phyloP scores from a whole-genome alignment of 352 stramenopile species.

The Globisporangium ultimum region DNA sequence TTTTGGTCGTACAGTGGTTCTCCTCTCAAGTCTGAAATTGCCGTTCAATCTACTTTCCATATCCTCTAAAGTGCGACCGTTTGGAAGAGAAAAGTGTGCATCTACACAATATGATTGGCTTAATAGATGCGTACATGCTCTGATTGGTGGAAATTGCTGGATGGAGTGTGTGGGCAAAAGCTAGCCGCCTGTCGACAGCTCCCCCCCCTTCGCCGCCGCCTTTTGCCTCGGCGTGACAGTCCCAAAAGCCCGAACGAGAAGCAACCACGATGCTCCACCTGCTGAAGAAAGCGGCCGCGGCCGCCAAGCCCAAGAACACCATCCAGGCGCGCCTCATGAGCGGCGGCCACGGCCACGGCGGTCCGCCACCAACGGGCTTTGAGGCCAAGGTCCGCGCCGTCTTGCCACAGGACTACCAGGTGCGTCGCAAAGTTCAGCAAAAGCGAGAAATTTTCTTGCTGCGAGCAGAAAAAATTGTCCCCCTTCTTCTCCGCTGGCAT shows the following conservation, averaged over 20 bases:
- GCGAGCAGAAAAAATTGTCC: not conserved
- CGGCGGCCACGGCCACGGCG: constrained; percentile 53
- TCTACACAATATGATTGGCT: constrained; percentile 1
- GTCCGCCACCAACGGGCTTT: constrained; percentile 60
- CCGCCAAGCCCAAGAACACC: constrained; percentile 48
- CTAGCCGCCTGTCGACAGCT: not conserved
- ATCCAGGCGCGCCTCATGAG: constrained; percentile 76
- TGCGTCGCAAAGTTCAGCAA: constrained; percentile 20
- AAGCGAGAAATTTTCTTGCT: not conserved
- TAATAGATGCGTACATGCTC: not conserved
- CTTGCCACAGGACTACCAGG: constrained; percentile 84
- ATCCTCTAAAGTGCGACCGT: constrained; percentile 14
- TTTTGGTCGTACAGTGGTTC: not conserved
- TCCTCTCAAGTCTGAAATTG: constrained; percentile 1
- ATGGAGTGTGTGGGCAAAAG: constrained; percentile 14
- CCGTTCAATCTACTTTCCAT: constrained; percentile 7
- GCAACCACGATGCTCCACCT: constrained; percentile 59
- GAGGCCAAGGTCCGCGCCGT: constrained; percentile 85
- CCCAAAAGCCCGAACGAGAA: constrained; percentile 6
- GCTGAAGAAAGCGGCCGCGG: constrained; percentile 62
- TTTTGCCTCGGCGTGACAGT: constrained; percentile 5
- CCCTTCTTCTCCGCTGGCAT: not conserved
- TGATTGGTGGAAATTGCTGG: constrained; percentile 11
- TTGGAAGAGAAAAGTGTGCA: constrained; percentile 4
- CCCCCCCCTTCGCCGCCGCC: constrained; percentile 1